Evolutionary conservation across 2,329 filamentous ascomycete genomes (phyloP).

Genomic region (Cytospora leucostoma): DNA sequence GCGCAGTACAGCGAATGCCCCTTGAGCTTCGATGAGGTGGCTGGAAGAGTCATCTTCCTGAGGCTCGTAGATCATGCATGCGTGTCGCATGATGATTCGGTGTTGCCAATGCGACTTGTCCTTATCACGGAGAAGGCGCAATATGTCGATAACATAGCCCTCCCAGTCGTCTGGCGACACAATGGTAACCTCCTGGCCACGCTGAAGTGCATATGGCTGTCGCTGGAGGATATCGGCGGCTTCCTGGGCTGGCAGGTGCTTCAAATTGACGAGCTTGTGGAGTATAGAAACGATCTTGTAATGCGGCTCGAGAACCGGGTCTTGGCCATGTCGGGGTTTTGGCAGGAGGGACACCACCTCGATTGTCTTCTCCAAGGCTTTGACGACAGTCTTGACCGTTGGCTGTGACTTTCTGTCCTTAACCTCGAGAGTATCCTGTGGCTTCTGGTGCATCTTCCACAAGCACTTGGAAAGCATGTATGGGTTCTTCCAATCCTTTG

Average conservation of each 20-base stretch:
- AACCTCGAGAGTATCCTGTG: slow-evolving; percentile 45
- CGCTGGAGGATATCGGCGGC: slow-evolving; percentile 56
- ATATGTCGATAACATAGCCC: slow-evolving; percentile 53
- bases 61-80: slow-evolving; percentile 56
- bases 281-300: slow-evolving; percentile 85
- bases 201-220: slow-evolving; percentile 56
- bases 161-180: slow-evolving; percentile 66
- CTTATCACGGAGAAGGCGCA: slow-evolving; percentile 60
- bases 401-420: slow-evolving; percentile 45
- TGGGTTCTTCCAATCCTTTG: slow-evolving; percentile 59
- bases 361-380: slow-evolving; percentile 53
- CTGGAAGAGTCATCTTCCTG: slow-evolving; percentile 37
- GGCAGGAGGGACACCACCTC: slow-evolving; percentile 52
- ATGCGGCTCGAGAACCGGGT: slow-evolving; percentile 86
- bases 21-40: slow-evolving; percentile 68
- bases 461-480: slow-evolving; percentile 65
- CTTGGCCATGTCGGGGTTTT: slow-evolving; percentile 59
- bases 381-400: slow-evolving; percentile 46
- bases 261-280: slow-evolving; percentile 72
- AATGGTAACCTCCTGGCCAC: slow-evolving; percentile 48
- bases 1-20: slow-evolving; percentile 75
- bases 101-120: slow-evolving; percentile 97
- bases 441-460: slow-evolving; percentile 64
- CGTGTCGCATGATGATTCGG: slow-evolving; percentile 78
- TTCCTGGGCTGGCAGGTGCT: slow-evolving; percentile 49